Conservation (phyloP, 345 rosid species). For the Clausena lansium region DNA sequence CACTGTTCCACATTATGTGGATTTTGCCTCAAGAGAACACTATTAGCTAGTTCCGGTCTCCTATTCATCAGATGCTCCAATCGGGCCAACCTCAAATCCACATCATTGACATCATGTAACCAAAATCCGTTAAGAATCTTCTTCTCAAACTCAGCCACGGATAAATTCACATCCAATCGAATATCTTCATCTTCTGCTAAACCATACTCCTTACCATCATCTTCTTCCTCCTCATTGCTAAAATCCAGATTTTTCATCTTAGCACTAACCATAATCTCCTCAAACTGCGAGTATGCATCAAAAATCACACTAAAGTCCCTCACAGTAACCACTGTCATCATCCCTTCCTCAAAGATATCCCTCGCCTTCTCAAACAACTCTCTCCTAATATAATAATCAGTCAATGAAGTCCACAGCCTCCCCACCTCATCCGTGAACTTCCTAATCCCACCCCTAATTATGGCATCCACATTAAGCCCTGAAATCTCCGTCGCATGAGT, state of each 20-base stretch:
- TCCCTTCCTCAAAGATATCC: slow-evolving; percentile 95
- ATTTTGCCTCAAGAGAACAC: slow-evolving; percentile 90
- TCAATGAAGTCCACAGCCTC: slow-evolving; percentile 89
- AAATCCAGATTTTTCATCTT: slow-evolving; percentile 68
- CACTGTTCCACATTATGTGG: slow-evolving; percentile 99
- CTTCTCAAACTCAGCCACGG: slow-evolving; percentile 64
- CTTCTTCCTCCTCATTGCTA: slow-evolving; percentile 64
- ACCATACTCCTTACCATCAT: slow-evolving; percentile 42
- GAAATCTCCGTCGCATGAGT: slow-evolving; percentile 79
- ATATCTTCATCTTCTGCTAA: slow-evolving; percentile 62
- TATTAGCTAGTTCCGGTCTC: slow-evolving; percentile 88
- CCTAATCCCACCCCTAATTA: slow-evolving; percentile 93
- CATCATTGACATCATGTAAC: slow-evolving; percentile 82
- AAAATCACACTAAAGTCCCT: slow-evolving; percentile 92
- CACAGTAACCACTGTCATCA: slow-evolving; percentile 89
- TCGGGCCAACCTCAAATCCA: slow-evolving; percentile 83
- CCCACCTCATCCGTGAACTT: slow-evolving; percentile 94
- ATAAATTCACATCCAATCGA: slow-evolving; percentile 53
- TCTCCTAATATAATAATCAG: slow-evolving; percentile 93
- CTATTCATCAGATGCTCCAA: slow-evolving; percentile 76
- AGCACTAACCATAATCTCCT: slow-evolving; percentile 70
- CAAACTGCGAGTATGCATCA: slow-evolving; percentile 80
- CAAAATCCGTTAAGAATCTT: slow-evolving; percentile 80
- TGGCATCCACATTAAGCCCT: slow-evolving; percentile 90
- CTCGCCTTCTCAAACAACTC: slow-evolving; percentile 83